phyloP scores from a whole-genome alignment of 2,329 filamentous ascomycete species.

The Exophiala spinifera region DNA sequence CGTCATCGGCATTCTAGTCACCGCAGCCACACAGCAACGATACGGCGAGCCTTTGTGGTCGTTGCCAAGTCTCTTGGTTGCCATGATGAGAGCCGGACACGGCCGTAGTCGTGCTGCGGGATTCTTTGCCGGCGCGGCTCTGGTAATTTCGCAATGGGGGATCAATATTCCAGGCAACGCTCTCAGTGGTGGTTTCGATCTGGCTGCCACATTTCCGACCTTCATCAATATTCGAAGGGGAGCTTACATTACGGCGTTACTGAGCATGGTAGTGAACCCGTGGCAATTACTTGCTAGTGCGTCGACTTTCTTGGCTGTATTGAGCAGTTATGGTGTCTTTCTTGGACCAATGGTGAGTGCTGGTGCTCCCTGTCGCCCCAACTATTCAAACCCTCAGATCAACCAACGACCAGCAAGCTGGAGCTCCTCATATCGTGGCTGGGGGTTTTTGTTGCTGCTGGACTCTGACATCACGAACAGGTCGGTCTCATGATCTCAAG shows the following conservation, averaged over 20 bases:
- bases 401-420: too few species aligned
- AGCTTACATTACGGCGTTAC: slow-evolving; percentile 46
- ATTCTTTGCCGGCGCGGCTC: slow-evolving; percentile 47
- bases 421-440: too few species aligned
- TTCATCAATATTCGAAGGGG: slow-evolving; percentile 58
- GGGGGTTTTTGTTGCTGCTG: too few species aligned
- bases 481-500: slow-evolving; percentile 33
- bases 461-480: too few species aligned
- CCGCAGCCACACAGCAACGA: slow-evolving; percentile 35
- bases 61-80: slow-evolving; percentile 39
- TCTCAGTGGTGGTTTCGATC: slow-evolving; percentile 54
- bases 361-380: too few species aligned
- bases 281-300: slow-evolving; percentile 52
- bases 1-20: slow-evolving; percentile 39
- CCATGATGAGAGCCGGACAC: slow-evolving; percentile 34
- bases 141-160: slow-evolving; percentile 47
- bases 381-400: too few species aligned
- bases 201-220: slow-evolving; percentile 51
- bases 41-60: slow-evolving; percentile 43
- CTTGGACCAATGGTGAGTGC: slow-evolving; percentile 39
- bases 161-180: slow-evolving; percentile 50
- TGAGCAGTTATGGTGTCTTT: slow-evolving; percentile 47
- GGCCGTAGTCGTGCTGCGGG: slow-evolving; percentile 41
- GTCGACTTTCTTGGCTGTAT: slow-evolving; percentile 46
- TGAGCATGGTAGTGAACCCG: slow-evolving; percentile 48